phyloP scores from a whole-genome alignment of 108 stramenopile species.

The Cyclostephanos tholiformis region DNA sequence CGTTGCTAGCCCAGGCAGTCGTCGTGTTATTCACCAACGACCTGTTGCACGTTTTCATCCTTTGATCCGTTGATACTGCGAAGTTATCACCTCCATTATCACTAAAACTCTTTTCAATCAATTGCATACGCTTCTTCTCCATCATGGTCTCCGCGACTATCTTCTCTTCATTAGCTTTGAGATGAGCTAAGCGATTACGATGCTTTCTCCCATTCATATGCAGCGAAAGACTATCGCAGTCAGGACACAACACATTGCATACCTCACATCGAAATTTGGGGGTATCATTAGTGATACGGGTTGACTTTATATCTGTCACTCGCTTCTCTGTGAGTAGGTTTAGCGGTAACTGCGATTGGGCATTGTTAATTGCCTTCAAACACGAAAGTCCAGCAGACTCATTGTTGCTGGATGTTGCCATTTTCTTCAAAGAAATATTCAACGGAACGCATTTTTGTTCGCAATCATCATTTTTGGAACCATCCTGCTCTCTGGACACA shows the following conservation, averaged over 20 bases:
- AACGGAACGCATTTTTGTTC: background rate
- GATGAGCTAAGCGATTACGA: slow-evolving; percentile 71
- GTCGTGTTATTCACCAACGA: slow-evolving; percentile 27
- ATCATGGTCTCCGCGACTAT: slow-evolving; percentile 62
- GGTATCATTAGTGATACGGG: background rate
- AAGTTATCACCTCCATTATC: slow-evolving; percentile 9
- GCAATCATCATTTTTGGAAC: background rate
- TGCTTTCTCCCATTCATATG: slow-evolving; percentile 85
- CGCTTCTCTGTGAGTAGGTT: background rate
- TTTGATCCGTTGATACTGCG: slow-evolving; percentile 10
- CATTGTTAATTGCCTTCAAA: background rate
- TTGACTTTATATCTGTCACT: background rate
- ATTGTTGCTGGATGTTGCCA: slow-evolving; percentile 10
- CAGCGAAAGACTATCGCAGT: slow-evolving; percentile 60
- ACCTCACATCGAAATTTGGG: slow-evolving; percentile 55
- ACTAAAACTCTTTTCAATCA: slow-evolving; percentile 19
- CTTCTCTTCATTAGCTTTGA: slow-evolving; percentile 62
- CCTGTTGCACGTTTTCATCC: slow-evolving; percentile 12
- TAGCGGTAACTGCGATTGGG: background rate
- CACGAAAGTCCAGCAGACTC: background rate
- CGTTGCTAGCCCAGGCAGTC: slow-evolving; percentile 10
- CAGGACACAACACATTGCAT: slow-evolving; percentile 71
- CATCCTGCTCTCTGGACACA: slow-evolving; percentile 1
- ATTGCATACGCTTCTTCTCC: slow-evolving; percentile 56
- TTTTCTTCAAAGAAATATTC: background rate